Evolutionary conservation across 257 asterid species (phyloP), one percentile per base, ranked within the genome.

Genomic region (Lantana camara): DNA sequence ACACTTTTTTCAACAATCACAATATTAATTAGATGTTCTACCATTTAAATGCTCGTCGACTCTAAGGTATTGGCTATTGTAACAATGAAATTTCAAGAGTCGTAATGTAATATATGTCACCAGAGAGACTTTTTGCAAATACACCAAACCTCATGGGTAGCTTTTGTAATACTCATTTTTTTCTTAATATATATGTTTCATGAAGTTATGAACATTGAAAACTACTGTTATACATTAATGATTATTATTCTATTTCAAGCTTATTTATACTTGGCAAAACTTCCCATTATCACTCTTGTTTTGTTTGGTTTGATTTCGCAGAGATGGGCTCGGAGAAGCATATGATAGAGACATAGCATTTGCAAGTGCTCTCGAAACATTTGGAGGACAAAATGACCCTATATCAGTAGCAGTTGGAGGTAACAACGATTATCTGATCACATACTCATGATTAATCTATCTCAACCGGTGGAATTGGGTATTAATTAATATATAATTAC

Each of bases 241-340:
- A 57, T 32, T 53, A 15, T 42, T 21, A 21, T 68, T 50, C 34
- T 34, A 47, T 7, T 57, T 60, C 34, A 15, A 57, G 34, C 29
- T 71, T 32, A 51, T 37, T 71, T 32, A 51, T 63, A 49, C 52
- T 34, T 16, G 27, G 29, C 27, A 67, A n/a, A 23, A 34, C 24
- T 30, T 29, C 1, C 13, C 41, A 42, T 20, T 42, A 29, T 44
- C 16, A 15, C 59, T 42, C 59, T 55, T 54, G n/a, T 56, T 64
- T 51, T 46, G 37, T 75, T 73, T 69, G 73, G 66, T 72, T 57
- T 66, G 70, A 47, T 72, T 77, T 69, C 74, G 45, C 83, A 94
- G 99, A 38, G 99, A 90, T 69, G 99, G 99, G 73, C 96, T 90
- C 71, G 97, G 95, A 66, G 99, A 94, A 75, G 92, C 95, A 78